Evolutionary conservation across 73 alveolate genomes (phyloP), one percentile per base, ranked within the genome.

Genomic region (Urostyla sp.): DNA sequence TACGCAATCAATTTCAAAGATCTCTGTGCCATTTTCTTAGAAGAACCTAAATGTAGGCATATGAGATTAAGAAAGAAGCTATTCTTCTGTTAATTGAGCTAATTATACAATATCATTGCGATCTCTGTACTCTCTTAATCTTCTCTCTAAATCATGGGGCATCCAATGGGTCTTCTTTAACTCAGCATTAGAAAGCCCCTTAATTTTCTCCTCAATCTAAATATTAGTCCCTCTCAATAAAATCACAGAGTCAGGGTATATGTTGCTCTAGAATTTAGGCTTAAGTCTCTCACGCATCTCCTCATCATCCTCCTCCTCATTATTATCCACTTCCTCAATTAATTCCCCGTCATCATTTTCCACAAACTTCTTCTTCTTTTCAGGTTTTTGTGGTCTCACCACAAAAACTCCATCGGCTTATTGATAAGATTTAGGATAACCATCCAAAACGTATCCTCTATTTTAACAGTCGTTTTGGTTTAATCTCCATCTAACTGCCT

Each of bases 371-470:
- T 34, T 48, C 67, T 53, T 85, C 72, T 61, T 73, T 44, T 45
- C 75, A 66, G 90, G 80, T 78, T 56, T 78, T 66, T 67, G 30
- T 18, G 76, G 75, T 13, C 44, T 52, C 30, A 28, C 28, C 60
- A 31, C 15, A 55, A 93, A 91, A 44, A 93, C 84, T 35, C 88
- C 96, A 37, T 74, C 34, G 69, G 97, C 90, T 69, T 96, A 90
- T 32, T 67, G 80, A 55, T 92, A 69, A 72, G 87, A 79, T 85
- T 87, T 85, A 0, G 99, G 99, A 60, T 91, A 93, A 28, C 96
- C 95, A 48, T 91, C 96, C 28, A 95, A 77, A 44, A 95, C 93
- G 82, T 87, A 95, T 16, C 99, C 99, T 53, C 99, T 87, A 61
- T 93, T 94, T 66, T 88, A 80, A 45, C 99, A 95, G 50, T 93